These are phyloP conservation scores for Betula pendula DNA, from an alignment of 306 rosid genomes.

Conservation along the genomic window DNA sequence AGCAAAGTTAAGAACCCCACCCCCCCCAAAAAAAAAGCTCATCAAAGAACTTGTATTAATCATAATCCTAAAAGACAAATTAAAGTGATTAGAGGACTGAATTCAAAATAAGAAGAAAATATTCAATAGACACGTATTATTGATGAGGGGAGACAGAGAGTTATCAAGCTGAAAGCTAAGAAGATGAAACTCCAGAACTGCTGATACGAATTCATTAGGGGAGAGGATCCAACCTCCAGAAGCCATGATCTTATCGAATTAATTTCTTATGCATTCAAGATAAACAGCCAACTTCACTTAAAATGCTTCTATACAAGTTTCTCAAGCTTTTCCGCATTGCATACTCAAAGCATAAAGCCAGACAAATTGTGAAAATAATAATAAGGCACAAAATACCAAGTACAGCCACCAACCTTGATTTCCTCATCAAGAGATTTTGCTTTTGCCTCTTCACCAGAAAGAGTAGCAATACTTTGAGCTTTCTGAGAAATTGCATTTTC, in stretches of 20 bases:
- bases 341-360: neutral
- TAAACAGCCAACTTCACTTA: neutral
- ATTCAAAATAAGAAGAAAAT: constrained; percentile 21
- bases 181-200: neutral
- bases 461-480: constrained; percentile 42
- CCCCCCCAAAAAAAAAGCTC: neutral
- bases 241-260: neutral
- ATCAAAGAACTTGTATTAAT: constrained; percentile 8
- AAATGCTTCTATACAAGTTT: neutral
- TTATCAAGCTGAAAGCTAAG: no score
- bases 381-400: neutral
- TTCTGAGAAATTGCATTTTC: constrained; percentile 46
- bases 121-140: neutral
- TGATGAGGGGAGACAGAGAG: neutral
- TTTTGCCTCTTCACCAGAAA: constrained; percentile 56
- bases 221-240: neutral
- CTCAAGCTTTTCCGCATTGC: neutral
- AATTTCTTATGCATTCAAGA: neutral
- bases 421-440: constrained; percentile 54
- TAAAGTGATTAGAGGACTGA: constrained; percentile 22
- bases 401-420: constrained; percentile 59
- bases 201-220: neutral
- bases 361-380: neutral
- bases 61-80: constrained; percentile 14
- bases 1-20: neutral